phyloP scores from a whole-genome alignment of 2,329 filamentous ascomycete species.

The Pestalotiopsis fici region DNA sequence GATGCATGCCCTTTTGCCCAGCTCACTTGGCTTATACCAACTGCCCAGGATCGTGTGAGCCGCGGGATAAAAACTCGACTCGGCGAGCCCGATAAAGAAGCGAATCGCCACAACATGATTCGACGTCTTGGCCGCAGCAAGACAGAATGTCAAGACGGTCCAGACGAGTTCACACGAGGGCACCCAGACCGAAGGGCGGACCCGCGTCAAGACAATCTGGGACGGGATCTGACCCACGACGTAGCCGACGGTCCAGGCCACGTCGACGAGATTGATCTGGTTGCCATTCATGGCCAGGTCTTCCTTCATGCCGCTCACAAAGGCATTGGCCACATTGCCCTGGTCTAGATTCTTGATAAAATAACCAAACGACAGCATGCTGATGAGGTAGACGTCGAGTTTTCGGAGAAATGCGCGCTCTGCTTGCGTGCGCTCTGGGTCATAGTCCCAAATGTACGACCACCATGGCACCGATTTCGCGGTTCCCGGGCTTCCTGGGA shows the following conservation, averaged over 20 bases:
- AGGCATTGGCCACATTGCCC: slow-evolving; percentile 23
- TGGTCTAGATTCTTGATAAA: slow-evolving; percentile 26
- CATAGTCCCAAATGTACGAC: slow-evolving; percentile 24
- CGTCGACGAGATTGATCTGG: slow-evolving; percentile 35
- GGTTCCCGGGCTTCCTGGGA: too few relatives aligned
- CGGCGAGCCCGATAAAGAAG: slow-evolving; percentile 44
- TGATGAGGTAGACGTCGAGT: slow-evolving; percentile 22
- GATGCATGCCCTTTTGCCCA: slow-evolving; percentile 52
- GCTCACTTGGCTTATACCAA: slow-evolving; percentile 43
- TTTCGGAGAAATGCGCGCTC: slow-evolving; percentile 23
- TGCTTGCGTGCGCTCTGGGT: slow-evolving; percentile 19
- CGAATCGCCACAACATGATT: slow-evolving; percentile 41
- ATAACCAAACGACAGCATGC: slow-evolving; percentile 23
- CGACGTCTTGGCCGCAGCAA: slow-evolving; percentile 29
- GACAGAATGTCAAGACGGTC: slow-evolving; percentile 34
- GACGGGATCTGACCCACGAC: slow-evolving; percentile 38
- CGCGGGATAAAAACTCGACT: slow-evolving; percentile 39
- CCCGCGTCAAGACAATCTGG: slow-evolving; percentile 37
- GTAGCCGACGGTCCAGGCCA: slow-evolving; percentile 38
- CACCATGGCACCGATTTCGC: slow-evolving; percentile 19
- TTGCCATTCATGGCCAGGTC: slow-evolving; percentile 34
- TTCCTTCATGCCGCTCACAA: slow-evolving; percentile 33
- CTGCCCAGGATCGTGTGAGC: slow-evolving; percentile 45
- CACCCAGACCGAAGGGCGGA: slow-evolving; percentile 44
- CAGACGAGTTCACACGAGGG: slow-evolving; percentile 39